These are phyloP conservation scores for Coemansia sp. DNA, from an alignment of 192 early-diverging fungal genomes.

Conservation along the genomic window DNA sequence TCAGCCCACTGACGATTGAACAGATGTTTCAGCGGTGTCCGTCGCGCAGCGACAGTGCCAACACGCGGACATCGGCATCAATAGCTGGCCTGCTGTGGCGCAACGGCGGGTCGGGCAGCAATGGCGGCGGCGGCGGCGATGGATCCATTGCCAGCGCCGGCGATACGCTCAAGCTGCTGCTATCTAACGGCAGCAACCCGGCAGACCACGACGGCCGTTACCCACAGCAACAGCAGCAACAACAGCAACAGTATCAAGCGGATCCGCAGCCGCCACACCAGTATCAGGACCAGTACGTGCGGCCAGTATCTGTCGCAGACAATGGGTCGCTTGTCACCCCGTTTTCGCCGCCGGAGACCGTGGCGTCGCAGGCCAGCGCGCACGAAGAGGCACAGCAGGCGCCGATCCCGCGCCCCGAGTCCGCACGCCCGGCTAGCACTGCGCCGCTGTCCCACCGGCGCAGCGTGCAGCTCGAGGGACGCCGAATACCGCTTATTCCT, in stretches of 20 bases:
- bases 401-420: background rate
- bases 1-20: constrained; percentile 37
- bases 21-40: constrained; percentile 34
- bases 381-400: constrained; percentile 3
- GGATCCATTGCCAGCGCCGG: constrained; percentile 32
- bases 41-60: constrained; percentile 2
- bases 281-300: background rate
- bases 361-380: constrained; percentile 11
- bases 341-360: constrained; percentile 32
- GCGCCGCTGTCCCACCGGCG: constrained; percentile 11
- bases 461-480: constrained; percentile 18
- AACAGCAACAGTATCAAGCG: constrained; percentile 2
- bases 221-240: constrained; percentile 2
- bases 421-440: background rate
- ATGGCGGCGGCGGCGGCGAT: constrained; percentile 3
- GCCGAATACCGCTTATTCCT: constrained; percentile 30
- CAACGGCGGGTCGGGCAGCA: constrained; percentile 3
- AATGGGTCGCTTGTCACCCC: constrained; percentile 15
- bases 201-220: background rate
- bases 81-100: constrained; percentile 35
- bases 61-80: constrained; percentile 12
- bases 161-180: constrained; percentile 32
- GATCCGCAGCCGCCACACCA: constrained; percentile 15
- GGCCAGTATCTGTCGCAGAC: background rate
- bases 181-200: constrained; percentile 43